phyloP scores from a whole-genome alignment of 1,284 basidiomycete genomes.

The Rhodotorula sp. region DNA sequence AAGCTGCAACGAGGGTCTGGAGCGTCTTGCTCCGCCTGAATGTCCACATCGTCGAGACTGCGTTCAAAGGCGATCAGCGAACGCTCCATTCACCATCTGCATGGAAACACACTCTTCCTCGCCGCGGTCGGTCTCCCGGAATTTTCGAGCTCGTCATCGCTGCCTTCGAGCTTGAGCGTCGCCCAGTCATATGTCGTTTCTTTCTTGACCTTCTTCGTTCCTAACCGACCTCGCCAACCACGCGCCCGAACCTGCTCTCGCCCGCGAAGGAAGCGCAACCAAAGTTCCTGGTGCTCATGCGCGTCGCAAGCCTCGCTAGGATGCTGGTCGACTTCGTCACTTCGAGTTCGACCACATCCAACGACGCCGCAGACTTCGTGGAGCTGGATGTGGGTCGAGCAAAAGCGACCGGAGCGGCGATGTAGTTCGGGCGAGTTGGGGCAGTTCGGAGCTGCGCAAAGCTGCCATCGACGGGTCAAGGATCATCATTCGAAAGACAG shows the following conservation, averaged over 20 bases:
- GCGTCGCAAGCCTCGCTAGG: conserved; percentile 13
- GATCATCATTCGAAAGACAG: too few species aligned
- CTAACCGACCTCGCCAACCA: not conserved
- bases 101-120: not conserved
- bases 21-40: conserved; percentile 14
- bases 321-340: not conserved
- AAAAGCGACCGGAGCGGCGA: conserved; percentile 18
- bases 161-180: not conserved
- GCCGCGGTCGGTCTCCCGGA: too few species aligned
- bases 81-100: not conserved
- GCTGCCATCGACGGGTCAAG: not conserved
- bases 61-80: too few species aligned
- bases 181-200: too few species aligned
- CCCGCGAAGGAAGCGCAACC: not conserved
- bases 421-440: conserved; percentile 9
- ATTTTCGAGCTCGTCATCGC: too few species aligned
- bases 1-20: conserved; percentile 25
- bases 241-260: not conserved
- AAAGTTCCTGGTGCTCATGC: not conserved
- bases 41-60: conserved; percentile 11
- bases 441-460: conserved; percentile 27
- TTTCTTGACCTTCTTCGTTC: not conserved
- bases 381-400: not conserved
- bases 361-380: conserved; percentile 20
- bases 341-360: not conserved